phyloP scores from a whole-genome alignment of 495 filamentous ascomycete species.

The Lophium mytilinum region DNA sequence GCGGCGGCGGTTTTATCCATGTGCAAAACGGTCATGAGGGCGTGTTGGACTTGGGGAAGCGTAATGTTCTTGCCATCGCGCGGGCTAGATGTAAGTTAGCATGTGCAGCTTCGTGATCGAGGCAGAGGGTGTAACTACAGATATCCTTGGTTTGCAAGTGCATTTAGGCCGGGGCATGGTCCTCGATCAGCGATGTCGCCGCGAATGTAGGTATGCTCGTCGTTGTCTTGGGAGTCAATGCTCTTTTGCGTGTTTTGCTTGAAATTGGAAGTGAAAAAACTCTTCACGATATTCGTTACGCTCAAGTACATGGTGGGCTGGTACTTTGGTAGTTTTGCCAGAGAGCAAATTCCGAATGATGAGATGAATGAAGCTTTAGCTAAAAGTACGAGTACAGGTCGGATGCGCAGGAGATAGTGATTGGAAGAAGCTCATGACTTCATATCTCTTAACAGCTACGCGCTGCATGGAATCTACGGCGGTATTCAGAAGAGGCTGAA shows the following conservation, averaged over 20 bases:
- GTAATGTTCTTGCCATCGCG: constrained; percentile 35
- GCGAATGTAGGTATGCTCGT: constrained; percentile 28
- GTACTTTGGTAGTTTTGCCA: too few species aligned
- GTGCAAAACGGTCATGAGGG: constrained; percentile 26
- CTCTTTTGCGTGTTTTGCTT: constrained; percentile 8
- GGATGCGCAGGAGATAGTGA: too few species aligned
- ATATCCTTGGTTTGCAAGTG: constrained; percentile 27
- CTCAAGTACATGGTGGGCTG: too few species aligned
- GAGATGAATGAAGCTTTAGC: too few species aligned
- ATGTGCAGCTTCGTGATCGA: not conserved
- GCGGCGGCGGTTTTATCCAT: constrained; percentile 19
- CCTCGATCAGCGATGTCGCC: constrained; percentile 22
- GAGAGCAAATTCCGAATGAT: too few species aligned
- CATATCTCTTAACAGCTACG: too few species aligned
- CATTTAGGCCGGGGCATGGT: constrained; percentile 28
- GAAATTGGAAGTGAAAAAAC: constrained; percentile 7
- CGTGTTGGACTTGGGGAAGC: constrained; percentile 24
- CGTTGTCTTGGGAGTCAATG: constrained; percentile 6
- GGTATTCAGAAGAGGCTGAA: too few species aligned
- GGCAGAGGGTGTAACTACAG: constrained; percentile 13
- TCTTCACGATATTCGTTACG: not conserved
- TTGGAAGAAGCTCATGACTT: too few species aligned
- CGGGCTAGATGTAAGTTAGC: constrained; percentile 24
- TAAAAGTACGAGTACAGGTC: too few species aligned
- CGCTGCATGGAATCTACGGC: too few species aligned